Evolutionary conservation across 805 yeast species (phyloP), one percentile per base, ranked within the genome.

Genomic region (Kazachstania viticola): DNA sequence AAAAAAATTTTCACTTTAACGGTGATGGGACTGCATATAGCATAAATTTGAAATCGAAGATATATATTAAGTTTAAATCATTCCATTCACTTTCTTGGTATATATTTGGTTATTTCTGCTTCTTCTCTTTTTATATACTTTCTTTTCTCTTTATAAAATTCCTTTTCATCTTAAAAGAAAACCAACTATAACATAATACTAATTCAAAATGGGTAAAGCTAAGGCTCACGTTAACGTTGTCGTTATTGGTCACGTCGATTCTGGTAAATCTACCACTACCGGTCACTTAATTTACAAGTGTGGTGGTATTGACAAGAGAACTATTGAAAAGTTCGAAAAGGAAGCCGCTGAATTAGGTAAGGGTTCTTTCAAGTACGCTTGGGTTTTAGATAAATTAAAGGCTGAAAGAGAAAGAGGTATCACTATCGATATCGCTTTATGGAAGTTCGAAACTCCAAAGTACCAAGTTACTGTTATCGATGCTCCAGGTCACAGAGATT

Each of bases 171-270:
- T 24, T 18, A 14, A 19, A 18, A 21, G 16, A 34, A n/a, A 18
- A 27, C 34, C 25, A 22, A 25, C 22, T 19, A 8, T 22, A 34
- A 32, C 31, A 27, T 14, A 22, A 19, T 19, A 32, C 24, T 29
- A 29, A 28, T 21, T 32, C 28, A 45, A 61, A 47, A 53, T 53
- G 94, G 95, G 95, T 79, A 84, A 84, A 71, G 95, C 77, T 64
- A 87, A 88, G 79, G 62, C 74, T 71, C 97, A 88, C 82, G 82
- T 88, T 75, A 88, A 88, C 94, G 94, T 88, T 73, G 98, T 88
- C 69, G 97, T 88, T 66, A 88, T 88, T 70, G 98, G 97, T 72
- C 97, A 88, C 94, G 98, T 91, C 97, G 98, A 88, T 73, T 87
- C 96, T 60, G 91, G 91, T 73, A 81, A 83, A 75, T 88, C 96